Evolutionary conservation across 108 stramenopile genomes (phyloP).

Genomic region (Stephanodiscus minutulus): DNA sequence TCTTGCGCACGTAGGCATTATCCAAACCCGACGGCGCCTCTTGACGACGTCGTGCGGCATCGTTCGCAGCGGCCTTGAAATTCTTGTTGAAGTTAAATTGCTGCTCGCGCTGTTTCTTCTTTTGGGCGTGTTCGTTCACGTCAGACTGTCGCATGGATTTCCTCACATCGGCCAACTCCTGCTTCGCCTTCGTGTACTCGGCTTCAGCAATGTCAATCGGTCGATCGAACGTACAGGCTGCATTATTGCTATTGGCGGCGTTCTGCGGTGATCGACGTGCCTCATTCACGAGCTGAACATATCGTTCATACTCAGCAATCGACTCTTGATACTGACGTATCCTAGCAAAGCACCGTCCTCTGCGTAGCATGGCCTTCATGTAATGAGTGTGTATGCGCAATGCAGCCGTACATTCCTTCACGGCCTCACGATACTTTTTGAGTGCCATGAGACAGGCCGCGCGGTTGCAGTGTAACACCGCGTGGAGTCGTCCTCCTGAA

Average conservation of each 20-base stretch:
- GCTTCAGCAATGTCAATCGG: slow-evolving; percentile 61
- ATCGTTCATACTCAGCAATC: slow-evolving; percentile 70
- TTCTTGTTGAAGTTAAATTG: slow-evolving; percentile 52
- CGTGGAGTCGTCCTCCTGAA: slow-evolving; percentile 83
- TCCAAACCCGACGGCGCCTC: slow-evolving; percentile 2
- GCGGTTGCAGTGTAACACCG: slow-evolving; percentile 88
- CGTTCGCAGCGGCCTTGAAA: slow-evolving; percentile 19
- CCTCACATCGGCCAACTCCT: slow-evolving; percentile 66
- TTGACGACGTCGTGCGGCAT: slow-evolving; percentile 14
- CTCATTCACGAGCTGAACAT: slow-evolving; percentile 66
- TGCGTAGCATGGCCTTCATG: slow-evolving; percentile 87
- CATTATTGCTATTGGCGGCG: slow-evolving; percentile 23
- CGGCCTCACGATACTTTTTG: slow-evolving; percentile 67
- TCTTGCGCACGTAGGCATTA: slow-evolving; percentile 1
- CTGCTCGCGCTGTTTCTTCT: slow-evolving; percentile 36
- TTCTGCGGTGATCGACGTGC: slow-evolving; percentile 41
- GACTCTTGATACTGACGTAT: slow-evolving; percentile 71
- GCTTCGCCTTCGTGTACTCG: slow-evolving; percentile 56
- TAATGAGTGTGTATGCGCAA: slow-evolving; percentile 81
- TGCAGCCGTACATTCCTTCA: slow-evolving; percentile 84
- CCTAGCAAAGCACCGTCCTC: slow-evolving; percentile 76
- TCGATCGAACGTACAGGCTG: slow-evolving; percentile 73
- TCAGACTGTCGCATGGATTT: slow-evolving; percentile 52
- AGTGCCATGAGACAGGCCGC: slow-evolving; percentile 89
- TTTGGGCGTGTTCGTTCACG: slow-evolving; percentile 4